Base-by-base conservation (phyloP, 2,329 filamentous ascomycete species). In the Neopestalotiopsis rosae region DNA sequence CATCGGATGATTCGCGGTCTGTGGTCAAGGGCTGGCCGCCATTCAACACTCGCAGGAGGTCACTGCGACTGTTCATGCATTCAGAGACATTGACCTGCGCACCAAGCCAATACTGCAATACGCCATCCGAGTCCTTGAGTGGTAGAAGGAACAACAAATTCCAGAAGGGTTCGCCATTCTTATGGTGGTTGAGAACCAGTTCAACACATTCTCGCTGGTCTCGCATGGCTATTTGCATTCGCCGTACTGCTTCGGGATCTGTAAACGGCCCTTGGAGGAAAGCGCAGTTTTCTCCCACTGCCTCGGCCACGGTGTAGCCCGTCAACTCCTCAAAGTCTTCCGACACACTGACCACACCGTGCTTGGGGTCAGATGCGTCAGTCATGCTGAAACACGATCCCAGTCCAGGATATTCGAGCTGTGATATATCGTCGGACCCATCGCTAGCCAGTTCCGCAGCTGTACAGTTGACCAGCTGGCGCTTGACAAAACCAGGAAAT, bases 331-430 rank as follows among this genome's bases (percentile, higher is more conserved):
- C 79, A 69, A 88, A 88, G 1, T 85, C 84, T 68, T 88, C 85
- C 0, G 86, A 87, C 3, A 82, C 83, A 68, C 77, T 85, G 0
- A 82, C 70, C 52, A 88, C 84, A 0, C 87, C 85, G 69, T 87
- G 87, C 64, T 88, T 85, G 0, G 82, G 79, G 58, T 81, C 79
- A 4, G 78, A 73, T 0, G 86, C 85, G 72, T 90, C 85, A 0
- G 86, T 88, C 17, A 90, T 74, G 68, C 87, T 88, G 71, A 90
- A 90, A 28, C 87, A 87, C 63, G 87, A 83, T 9, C 87, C 88
- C 0, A 91, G 80, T 0, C 89, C 89, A 2, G 84, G 84, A 66
- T 85, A 90, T 69, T 75, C 79, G 30, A 69, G 57, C 65, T 80
- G 74, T 5, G 77, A 76, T 1, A 78, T 76, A 24, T 77, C 76